Conservation (phyloP, 164 flowering plant species). For the Annona cherimola region DNA sequence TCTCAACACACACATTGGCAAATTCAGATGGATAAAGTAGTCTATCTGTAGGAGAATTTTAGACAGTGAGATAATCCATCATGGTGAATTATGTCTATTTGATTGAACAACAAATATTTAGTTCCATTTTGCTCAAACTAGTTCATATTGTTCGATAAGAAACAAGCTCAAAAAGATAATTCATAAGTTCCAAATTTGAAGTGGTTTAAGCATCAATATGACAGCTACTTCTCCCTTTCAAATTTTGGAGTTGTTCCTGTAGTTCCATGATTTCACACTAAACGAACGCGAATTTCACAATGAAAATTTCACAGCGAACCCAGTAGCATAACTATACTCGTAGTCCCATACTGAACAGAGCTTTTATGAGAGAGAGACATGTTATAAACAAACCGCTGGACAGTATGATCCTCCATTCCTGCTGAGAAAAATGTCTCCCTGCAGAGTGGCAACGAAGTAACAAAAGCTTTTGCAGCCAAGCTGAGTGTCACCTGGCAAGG, state of each 20-base stretch:
- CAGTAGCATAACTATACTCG: neutral
- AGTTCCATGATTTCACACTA: neutral
- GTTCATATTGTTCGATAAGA: neutral
- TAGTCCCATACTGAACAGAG: neutral
- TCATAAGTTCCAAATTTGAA: neutral
- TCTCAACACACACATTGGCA: too few relatives aligned
- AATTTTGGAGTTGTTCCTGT: neutral
- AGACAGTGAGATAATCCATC: too few relatives aligned
- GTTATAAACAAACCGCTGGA: constrained; percentile 45
- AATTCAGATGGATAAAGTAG: too few relatives aligned
- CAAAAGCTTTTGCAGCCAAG: constrained; percentile 94
- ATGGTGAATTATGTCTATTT: neutral
- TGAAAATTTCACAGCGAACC: neutral
- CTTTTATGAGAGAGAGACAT: neutral
- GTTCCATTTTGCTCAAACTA: neutral
- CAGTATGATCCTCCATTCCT: constrained; percentile 69
- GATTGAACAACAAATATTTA: neutral
- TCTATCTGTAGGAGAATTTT: too few relatives aligned
- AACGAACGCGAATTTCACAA: neutral
- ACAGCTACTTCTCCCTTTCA: neutral
- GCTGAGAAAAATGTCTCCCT: constrained; percentile 87
- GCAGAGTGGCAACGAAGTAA: constrained; percentile 70
- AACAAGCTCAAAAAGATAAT: neutral
- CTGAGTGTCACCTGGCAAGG: constrained; percentile 72
- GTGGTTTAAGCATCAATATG: neutral